Conservation (phyloP, 176 grass and related monocot genomes). For the Carex littledalei region DNA sequence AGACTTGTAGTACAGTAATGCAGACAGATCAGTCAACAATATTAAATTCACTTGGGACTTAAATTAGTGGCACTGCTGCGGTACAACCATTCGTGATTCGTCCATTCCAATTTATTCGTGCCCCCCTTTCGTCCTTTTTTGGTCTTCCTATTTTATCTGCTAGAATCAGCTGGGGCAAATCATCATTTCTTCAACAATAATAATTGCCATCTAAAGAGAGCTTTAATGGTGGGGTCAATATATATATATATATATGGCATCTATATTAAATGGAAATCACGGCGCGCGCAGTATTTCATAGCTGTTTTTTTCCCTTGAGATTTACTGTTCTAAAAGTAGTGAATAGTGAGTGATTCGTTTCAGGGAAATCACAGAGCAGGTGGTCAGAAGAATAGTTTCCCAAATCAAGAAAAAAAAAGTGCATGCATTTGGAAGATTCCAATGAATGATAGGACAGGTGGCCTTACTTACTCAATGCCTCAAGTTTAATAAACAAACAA, state of each 20-base stretch:
- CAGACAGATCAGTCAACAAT: background rate
- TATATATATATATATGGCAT: no score
- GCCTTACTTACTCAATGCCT: background rate
- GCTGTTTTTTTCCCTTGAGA: background rate
- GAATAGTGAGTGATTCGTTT: background rate
- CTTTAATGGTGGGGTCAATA: background rate
- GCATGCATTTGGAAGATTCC: slow-evolving; percentile 11
- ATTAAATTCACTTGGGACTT: background rate
- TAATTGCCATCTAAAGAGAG: background rate
- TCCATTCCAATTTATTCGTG: background rate
- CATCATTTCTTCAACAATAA: background rate
- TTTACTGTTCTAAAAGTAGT: background rate
- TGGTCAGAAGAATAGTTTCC: background rate
- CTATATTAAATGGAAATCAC: background rate
- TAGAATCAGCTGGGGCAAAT: background rate
- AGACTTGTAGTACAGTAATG: background rate
- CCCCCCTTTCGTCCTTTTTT: background rate
- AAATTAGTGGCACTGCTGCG: background rate
- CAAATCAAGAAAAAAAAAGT: background rate
- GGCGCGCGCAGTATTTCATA: background rate
- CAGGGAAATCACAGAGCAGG: background rate
- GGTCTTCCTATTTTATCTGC: background rate
- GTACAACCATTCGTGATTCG: background rate
- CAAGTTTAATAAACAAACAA: slow-evolving; percentile 1
- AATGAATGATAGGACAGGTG: background rate